Evolutionary conservation across 805 yeast species (phyloP), one percentile per base, ranked within the genome.

Genomic region (Yarrowia sp.): DNA sequence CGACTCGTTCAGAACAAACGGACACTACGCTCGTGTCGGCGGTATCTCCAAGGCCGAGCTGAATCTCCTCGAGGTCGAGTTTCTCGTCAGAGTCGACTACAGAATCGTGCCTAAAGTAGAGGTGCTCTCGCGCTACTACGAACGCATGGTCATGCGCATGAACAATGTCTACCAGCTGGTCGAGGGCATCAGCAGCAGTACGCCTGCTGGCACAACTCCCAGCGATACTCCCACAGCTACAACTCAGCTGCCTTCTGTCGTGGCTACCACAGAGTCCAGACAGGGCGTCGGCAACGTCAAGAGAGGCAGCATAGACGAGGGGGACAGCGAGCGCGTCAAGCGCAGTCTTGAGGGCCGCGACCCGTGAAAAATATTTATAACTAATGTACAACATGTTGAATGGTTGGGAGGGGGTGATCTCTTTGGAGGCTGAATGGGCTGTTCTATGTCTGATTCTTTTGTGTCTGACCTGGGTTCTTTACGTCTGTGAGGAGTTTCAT

Each of bases 21-120:
- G 86, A 46, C 97, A 94, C 73, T 93, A 94, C 70, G 96, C 98
- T 12, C 88, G 88, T 71, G 97, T 94, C 18, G 99, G 99, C 3
- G 98, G 99, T 64, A 87, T 91, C 4, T 90, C 90, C 42, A 76
- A 87, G 51, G 80, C 84, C 63, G 97, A 91, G 71, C 77, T 92
- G 66, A 94, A 94, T 72, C 80, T 93, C 62, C 77, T 93, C 49
- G 99, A 93, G 71, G 84, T 88, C 60, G 98, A 94, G 73, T 91
- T 94, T 69, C 79, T 93, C 46, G 81, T 82, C 53, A 78, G 91
- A 65, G 93, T 93, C 9, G 83, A 85, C 63, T 93, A 94, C 83
- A 78, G 88, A 65, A 84, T 88, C 13, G 80, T 88, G 3, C 93
- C 94, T 1, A 66, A 67, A 7, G 66, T 61, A 3, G 68, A 70